A percentile compares a stretch with the other conserved stretches of the same genome.
Conservation (phyloP, 768 basidiomycete species). For the Russula emetica region DNA sequence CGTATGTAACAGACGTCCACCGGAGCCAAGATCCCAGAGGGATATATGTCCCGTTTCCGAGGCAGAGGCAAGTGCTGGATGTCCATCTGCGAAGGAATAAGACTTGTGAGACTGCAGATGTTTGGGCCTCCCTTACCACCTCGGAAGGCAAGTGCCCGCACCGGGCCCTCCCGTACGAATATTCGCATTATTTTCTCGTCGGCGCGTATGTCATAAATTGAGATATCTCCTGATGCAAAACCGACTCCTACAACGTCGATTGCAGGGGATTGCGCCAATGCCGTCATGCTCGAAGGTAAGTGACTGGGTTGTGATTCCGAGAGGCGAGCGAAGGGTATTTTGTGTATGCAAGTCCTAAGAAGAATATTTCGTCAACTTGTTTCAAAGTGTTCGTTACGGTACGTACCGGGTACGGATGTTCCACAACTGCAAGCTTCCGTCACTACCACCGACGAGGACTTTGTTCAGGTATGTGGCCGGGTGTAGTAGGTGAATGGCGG, state of each 20-base stretch:
- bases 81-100: conserved; percentile 55
- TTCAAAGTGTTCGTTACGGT: conserved; percentile 4
- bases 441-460: conserved; percentile 73
- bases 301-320: conserved; percentile 38
- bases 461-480: conserved; percentile 98
- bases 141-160: conserved; percentile 77
- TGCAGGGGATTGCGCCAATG: conserved; percentile 86
- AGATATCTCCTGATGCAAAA: conserved; percentile 80
- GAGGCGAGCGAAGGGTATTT: conserved; percentile 58
- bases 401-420: conserved; percentile 80
- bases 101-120: neutral
- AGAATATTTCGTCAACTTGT: neutral
- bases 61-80: conserved; percentile 82
- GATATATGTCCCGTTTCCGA: conserved; percentile 87
- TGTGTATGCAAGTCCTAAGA: conserved; percentile 75
- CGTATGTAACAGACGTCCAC: conserved; percentile 79
- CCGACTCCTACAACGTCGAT: conserved; percentile 96
- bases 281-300: conserved; percentile 55
- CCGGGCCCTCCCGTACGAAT: conserved; percentile 83
- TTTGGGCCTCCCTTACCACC: conserved; percentile 50
- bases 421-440: conserved; percentile 90
- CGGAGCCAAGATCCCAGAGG: conserved; percentile 85
- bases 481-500: conserved; percentile 81
- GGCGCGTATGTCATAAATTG: conserved; percentile 83
- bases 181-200: conserved; percentile 87